These are phyloP conservation scores for Fistulifera pelliculosa DNA, from an alignment of 108 stramenopile genomes.

Conservation along the genomic window DNA sequence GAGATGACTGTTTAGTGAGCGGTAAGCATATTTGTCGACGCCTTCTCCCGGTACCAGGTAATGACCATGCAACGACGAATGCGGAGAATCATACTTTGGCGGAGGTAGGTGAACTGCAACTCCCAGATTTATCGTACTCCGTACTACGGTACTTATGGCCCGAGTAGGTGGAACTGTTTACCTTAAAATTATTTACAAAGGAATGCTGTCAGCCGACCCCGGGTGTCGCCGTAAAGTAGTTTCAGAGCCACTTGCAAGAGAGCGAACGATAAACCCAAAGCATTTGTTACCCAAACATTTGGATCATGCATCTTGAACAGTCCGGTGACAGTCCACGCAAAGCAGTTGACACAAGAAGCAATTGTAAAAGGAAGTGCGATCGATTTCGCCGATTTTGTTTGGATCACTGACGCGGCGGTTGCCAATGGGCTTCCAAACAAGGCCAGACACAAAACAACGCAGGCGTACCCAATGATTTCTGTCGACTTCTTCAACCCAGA, in stretches of 20 bases:
- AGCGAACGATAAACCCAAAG: slow-evolving; percentile 57
- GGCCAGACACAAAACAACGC: slow-evolving; percentile 44
- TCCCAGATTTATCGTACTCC: too few relatives aligned
- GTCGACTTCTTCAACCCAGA: slow-evolving; percentile 4
- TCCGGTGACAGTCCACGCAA: slow-evolving; percentile 57
- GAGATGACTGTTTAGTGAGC: slow-evolving; percentile 33
- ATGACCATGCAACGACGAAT: slow-evolving; percentile 74
- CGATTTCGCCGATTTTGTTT: slow-evolving; percentile 54
- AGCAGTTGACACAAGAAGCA: slow-evolving; percentile 61
- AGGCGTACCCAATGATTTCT: slow-evolving; percentile 26
- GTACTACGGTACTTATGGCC: too few relatives aligned
- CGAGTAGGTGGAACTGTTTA: too few relatives aligned
- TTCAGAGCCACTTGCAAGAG: slow-evolving; percentile 59
- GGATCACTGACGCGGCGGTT: slow-evolving; percentile 51
- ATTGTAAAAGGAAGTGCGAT: slow-evolving; percentile 81
- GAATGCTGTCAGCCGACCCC: too few relatives aligned
- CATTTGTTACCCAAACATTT: slow-evolving; percentile 68
- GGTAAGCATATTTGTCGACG: slow-evolving; percentile 30
- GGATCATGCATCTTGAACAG: slow-evolving; percentile 58
- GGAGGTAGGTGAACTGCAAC: slow-evolving; percentile 83
- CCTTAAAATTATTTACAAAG: too few relatives aligned
- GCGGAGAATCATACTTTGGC: slow-evolving; percentile 61
- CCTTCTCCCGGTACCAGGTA: slow-evolving; percentile 77
- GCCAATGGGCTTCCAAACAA: slow-evolving; percentile 66
- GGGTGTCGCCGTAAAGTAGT: slow-evolving; percentile 34